These are phyloP conservation scores for Fusarium bactridioides DNA, from an alignment of 2,329 filamentous ascomycete genomes.

Conservation along the genomic window DNA sequence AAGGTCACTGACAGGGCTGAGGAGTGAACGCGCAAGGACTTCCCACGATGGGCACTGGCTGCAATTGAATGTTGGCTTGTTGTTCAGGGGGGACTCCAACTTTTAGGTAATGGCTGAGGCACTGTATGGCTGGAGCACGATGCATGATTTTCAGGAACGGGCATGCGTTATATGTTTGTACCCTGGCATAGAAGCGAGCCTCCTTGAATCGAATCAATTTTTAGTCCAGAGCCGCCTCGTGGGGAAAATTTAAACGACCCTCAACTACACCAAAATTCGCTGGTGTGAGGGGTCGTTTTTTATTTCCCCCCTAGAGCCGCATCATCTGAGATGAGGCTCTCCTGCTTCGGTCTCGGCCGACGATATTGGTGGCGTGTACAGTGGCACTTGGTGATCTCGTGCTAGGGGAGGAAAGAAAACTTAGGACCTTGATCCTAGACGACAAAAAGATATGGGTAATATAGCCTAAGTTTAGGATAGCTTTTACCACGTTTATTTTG, in stretches of 20 bases:
- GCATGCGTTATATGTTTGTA: conserved; percentile 29
- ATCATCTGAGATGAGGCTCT: conserved; percentile 28
- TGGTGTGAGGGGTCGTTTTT: too few relatives aligned
- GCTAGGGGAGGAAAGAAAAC: too few relatives aligned
- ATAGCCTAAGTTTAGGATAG: too few relatives aligned
- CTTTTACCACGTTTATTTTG: too few relatives aligned
- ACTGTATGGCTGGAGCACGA: conserved; percentile 18
- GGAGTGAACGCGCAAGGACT: conserved; percentile 14
- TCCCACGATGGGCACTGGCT: neutral
- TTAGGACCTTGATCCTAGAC: too few relatives aligned
- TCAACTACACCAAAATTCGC: too few relatives aligned
- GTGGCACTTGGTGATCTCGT: conserved; percentile 10
- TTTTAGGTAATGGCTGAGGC: conserved; percentile 30
- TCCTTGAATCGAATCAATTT: neutral
- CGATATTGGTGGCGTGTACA: conserved; percentile 7
- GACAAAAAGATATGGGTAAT: too few relatives aligned
- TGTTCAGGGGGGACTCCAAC: conserved; percentile 1
- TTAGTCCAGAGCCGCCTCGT: conserved; percentile 28
- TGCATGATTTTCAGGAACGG: conserved; percentile 38
- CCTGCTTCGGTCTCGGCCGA: conserved; percentile 27
- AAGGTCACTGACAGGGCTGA: conserved; percentile 27
- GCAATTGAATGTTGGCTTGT: neutral
- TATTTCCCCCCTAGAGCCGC: too few relatives aligned
- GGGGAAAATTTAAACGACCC: too few relatives aligned
- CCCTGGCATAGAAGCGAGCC: conserved; percentile 7